Evolutionary conservation across 192 early-diverging fungal genomes (phyloP).

Genomic region (Mortierella alpina): DNA sequence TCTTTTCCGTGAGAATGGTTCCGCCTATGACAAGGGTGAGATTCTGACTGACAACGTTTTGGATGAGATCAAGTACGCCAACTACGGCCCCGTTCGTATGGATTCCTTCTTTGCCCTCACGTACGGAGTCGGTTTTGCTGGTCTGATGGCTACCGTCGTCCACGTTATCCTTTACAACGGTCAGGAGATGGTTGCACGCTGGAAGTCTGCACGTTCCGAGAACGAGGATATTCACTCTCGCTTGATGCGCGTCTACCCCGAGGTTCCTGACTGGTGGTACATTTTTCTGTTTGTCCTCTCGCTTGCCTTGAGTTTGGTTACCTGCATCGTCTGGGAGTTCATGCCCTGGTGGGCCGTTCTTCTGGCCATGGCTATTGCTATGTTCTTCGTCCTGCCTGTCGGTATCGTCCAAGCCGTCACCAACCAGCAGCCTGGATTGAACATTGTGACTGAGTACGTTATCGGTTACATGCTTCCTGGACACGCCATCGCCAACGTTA

Average conservation of each 20-base stretch:
- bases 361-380: slow-evolving; percentile 65
- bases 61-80: slow-evolving; percentile 46
- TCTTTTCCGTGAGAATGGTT: slow-evolving; percentile 52
- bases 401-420: slow-evolving; percentile 86
- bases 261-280: slow-evolving; percentile 77
- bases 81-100: slow-evolving; percentile 59
- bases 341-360: slow-evolving; percentile 86
- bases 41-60: slow-evolving; percentile 53
- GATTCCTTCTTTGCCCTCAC: slow-evolving; percentile 61
- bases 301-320: slow-evolving; percentile 58
- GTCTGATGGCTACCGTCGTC: slow-evolving; percentile 62
- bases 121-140: slow-evolving; percentile 67
- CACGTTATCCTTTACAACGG: slow-evolving; percentile 74
- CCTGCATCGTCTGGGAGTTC: slow-evolving; percentile 60
- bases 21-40: slow-evolving; percentile 40
- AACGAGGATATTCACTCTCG: slow-evolving; percentile 74
- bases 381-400: slow-evolving; percentile 80
- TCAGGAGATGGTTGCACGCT: slow-evolving; percentile 60
- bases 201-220: slow-evolving; percentile 50
- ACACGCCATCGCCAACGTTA: slow-evolving; percentile 83
- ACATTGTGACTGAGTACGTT: slow-evolving; percentile 89
- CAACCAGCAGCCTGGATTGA: slow-evolving; percentile 80
- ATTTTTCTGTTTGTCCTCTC: slow-evolving; percentile 55
- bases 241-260: slow-evolving; percentile 79
- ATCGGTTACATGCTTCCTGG: slow-evolving; percentile 86